Evolutionary conservation across 2,329 filamentous ascomycete species (phyloP).

Genomic region (Aspergillus cejpii): DNA sequence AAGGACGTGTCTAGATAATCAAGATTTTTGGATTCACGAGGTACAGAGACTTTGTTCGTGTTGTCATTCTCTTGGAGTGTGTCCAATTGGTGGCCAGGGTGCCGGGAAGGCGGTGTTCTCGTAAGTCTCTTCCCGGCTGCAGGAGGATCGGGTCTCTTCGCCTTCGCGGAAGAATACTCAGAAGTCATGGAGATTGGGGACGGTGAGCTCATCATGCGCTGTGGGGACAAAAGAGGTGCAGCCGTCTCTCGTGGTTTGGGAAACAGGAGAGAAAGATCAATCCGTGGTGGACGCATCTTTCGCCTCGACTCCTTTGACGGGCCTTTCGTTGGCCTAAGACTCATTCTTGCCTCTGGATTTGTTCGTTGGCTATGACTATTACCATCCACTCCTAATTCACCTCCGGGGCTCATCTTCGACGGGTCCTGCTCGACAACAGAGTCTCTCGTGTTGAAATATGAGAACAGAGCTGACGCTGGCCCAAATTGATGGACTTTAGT

Average conservation of each 20-base stretch:
- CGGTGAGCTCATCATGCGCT: constrained; percentile 37
- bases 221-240: constrained; percentile 37
- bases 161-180: constrained; percentile 25
- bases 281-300: constrained; percentile 35
- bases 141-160: constrained; percentile 16
- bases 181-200: constrained; percentile 34
- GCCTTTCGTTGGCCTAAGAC: constrained; percentile 20
- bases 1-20: constrained; percentile 23
- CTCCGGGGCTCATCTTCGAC: constrained; percentile 23
- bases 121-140: constrained; percentile 23
- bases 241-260: constrained; percentile 33
- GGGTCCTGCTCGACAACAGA: constrained; percentile 25
- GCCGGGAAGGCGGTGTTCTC: constrained; percentile 20
- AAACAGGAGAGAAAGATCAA: constrained; percentile 40
- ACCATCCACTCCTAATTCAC: constrained; percentile 5
- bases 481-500: constrained; percentile 37
- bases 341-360: constrained; percentile 18
- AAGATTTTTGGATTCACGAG: constrained; percentile 17
- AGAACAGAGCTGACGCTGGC: constrained; percentile 43
- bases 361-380: constrained; percentile 10
- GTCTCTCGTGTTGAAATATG: constrained; percentile 43
- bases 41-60: constrained; percentile 11
- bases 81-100: constrained; percentile 8
- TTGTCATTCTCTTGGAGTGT: constrained; percentile 14
- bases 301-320: constrained; percentile 32